Conservation (phyloP, 2,329 filamentous ascomycete species). For the Claviceps monticola region DNA sequence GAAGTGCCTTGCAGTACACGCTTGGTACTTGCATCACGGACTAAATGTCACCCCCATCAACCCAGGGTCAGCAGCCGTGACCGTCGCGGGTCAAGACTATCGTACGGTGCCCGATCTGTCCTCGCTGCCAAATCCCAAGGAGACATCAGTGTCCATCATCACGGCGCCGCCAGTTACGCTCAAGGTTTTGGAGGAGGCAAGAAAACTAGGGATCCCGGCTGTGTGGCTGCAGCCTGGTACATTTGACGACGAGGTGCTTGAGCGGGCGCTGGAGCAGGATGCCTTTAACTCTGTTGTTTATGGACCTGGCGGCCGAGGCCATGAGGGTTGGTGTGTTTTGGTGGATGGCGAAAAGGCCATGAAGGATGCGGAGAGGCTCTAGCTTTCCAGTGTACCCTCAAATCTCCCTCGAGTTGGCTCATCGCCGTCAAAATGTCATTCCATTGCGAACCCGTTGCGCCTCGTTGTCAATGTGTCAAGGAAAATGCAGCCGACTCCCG, state of each 20-base stretch:
- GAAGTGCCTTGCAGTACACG: constrained; percentile 50
- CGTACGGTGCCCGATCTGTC: constrained; percentile 51
- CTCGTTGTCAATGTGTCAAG: too few species aligned
- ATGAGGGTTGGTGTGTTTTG: constrained; percentile 76
- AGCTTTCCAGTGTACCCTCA: background rate
- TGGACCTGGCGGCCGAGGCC: constrained; percentile 47
- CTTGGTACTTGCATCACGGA: constrained; percentile 69
- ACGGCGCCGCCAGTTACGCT: constrained; percentile 71
- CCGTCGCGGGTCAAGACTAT: constrained; percentile 43
- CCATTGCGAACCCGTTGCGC: too few species aligned
- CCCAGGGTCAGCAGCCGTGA: constrained; percentile 51
- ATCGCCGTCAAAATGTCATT: too few species aligned
- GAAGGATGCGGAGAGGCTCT: constrained; percentile 40
- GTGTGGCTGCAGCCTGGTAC: constrained; percentile 89
- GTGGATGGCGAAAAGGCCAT: constrained; percentile 64
- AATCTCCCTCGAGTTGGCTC: too few species aligned
- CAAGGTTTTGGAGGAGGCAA: constrained; percentile 63
- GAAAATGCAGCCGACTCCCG: too few species aligned
- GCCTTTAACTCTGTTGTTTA: constrained; percentile 58
- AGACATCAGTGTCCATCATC: constrained; percentile 73
- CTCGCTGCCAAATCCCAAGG: constrained; percentile 47
- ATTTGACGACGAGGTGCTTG: constrained; percentile 62
- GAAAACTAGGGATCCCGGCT: constrained; percentile 53
- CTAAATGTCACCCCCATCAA: constrained; percentile 77
- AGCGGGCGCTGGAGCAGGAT: constrained; percentile 46